Percentiles rank a stretch among this genome's conserved stretches.
phyloP scores from a whole-genome alignment of 352 stramenopile genomes.

The Phytopythium kandeliae region DNA sequence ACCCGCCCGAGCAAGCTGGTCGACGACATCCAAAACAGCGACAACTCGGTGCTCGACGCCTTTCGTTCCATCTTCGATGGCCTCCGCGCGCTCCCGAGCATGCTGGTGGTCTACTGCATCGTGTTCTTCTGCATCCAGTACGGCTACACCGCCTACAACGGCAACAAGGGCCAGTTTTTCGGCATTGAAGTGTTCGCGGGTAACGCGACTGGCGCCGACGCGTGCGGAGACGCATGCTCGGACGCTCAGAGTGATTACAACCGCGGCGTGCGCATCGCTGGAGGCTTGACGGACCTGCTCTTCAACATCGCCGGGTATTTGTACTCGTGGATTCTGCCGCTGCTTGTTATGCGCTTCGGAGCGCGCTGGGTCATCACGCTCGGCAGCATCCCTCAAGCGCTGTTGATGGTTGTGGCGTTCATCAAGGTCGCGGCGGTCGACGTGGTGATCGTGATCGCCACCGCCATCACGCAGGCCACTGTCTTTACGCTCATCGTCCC shows the following conservation, averaged over 20 bases:
- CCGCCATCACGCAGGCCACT: conserved; percentile 44
- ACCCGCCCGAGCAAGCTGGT: background rate
- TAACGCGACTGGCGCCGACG: conserved; percentile 34
- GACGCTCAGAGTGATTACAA: conserved; percentile 35
- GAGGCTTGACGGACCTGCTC: conserved; percentile 35
- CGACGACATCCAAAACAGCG: conserved; percentile 4
- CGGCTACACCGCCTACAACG: conserved; percentile 58
- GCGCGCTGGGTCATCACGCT: conserved; percentile 34
- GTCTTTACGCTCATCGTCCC: conserved; percentile 68
- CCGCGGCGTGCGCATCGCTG: conserved; percentile 45
- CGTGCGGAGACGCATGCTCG: conserved; percentile 16
- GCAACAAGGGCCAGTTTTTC: conserved; percentile 64
- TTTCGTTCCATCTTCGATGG: conserved; percentile 44
- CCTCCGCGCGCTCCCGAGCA: conserved; percentile 30
- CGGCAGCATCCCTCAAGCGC: conserved; percentile 34
- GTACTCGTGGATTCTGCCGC: conserved; percentile 41
- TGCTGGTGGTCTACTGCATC: conserved; percentile 41
- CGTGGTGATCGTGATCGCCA: conserved; percentile 40
- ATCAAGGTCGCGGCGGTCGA: conserved; percentile 31
- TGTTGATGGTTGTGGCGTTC: conserved; percentile 54
- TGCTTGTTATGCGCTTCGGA: conserved; percentile 36
- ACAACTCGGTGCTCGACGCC: conserved; percentile 24
- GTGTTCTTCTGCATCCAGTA: conserved; percentile 50
- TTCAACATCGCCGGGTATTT: conserved; percentile 50
- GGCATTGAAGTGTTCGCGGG: conserved; percentile 49